Percentiles rank a stretch among this genome's conserved stretches.
phyloP scores from a whole-genome alignment of 2,329 filamentous ascomycete genomes.

The Colletotrichum aenigma region DNA sequence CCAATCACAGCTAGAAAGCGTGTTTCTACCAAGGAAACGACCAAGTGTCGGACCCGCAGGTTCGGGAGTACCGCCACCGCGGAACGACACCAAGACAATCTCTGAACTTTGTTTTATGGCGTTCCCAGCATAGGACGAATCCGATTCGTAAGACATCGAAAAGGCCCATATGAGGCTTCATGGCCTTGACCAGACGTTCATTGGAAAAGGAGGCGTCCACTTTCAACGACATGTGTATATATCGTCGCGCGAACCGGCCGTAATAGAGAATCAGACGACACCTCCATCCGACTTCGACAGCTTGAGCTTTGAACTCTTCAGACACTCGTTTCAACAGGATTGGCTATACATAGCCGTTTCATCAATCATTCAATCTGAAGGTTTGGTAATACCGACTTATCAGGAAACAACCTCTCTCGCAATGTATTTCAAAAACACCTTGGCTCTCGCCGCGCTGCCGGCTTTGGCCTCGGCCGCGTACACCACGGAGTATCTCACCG shows the following conservation, averaged over 20 bases:
- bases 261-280: background rate
- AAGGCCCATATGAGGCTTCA: background rate
- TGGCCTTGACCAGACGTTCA: background rate
- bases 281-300: background rate
- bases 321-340: background rate
- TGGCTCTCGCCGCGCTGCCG: background rate
- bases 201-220: background rate
- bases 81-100: background rate
- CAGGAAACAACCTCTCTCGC: background rate
- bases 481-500: background rate
- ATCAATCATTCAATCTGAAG: background rate
- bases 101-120: background rate
- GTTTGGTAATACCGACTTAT: accelerated
- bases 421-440: background rate
- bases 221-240: background rate
- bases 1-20: background rate
- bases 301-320: background rate
- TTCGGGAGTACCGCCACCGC: background rate
- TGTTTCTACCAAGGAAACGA: background rate
- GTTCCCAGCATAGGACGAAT: background rate
- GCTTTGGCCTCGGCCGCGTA: background rate
- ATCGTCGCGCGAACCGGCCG: background rate
- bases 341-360: background rate
- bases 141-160: background rate
- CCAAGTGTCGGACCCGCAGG: background rate